phyloP scores from a whole-genome alignment of 371 early-diverging fungal genomes.

The Mortierella sp. region DNA sequence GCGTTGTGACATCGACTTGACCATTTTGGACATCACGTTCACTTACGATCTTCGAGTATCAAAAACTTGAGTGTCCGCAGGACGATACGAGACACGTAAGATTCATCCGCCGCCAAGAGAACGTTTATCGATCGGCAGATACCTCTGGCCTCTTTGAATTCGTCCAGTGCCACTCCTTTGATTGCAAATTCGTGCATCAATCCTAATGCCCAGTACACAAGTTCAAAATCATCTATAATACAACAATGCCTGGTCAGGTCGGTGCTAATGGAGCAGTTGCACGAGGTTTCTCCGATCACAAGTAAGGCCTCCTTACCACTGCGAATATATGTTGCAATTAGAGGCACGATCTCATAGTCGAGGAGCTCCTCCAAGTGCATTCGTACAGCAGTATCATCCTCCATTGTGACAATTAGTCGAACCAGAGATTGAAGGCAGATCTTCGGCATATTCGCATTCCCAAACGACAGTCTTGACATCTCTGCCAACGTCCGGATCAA shows the following conservation, averaged over 20 bases:
- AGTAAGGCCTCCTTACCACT: constrained; percentile 58
- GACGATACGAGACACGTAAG: constrained; percentile 76
- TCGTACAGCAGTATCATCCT: constrained; percentile 24
- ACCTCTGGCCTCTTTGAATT: constrained; percentile 70
- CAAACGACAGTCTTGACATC: constrained; percentile 80
- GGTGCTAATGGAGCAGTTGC: background rate
- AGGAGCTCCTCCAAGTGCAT: constrained; percentile 64
- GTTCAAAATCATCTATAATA: constrained; percentile 75
- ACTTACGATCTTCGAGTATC: constrained; percentile 68
- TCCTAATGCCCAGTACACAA: constrained; percentile 86
- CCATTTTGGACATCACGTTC: background rate
- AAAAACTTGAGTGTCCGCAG: constrained; percentile 79
- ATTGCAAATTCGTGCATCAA: constrained; percentile 84
- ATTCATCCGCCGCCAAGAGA: constrained; percentile 69
- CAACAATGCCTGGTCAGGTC: background rate
- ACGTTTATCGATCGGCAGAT: constrained; percentile 67
- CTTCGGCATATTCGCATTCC: constrained; percentile 86
- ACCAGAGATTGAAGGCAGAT: constrained; percentile 85
- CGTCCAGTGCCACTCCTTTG: constrained; percentile 71
- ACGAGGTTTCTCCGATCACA: too few relatives aligned
- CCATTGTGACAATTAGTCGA: constrained; percentile 75
- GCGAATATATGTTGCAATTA: constrained; percentile 75
- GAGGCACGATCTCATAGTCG: constrained; percentile 71
- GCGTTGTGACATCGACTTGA: background rate
- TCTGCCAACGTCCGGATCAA: constrained; percentile 72